These are phyloP conservation scores for Aspergillus panamensis DNA, from an alignment of 495 filamentous ascomycete species.

Conservation along the genomic window DNA sequence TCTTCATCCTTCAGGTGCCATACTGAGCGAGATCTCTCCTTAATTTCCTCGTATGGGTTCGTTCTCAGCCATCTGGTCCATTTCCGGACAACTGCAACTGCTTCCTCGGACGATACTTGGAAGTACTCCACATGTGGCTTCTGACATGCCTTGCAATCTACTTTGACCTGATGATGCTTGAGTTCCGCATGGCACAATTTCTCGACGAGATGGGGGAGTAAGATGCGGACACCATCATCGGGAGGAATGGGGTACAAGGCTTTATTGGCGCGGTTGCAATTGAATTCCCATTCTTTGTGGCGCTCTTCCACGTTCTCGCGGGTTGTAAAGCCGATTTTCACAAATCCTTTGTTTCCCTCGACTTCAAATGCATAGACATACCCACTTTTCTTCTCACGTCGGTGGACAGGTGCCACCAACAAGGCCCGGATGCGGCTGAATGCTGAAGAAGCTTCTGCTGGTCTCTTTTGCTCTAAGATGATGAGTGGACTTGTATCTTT, in stretches of 20 bases:
- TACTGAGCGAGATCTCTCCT: not conserved
- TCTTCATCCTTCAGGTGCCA: not conserved
- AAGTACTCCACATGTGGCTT: not conserved
- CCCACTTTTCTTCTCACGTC: not conserved
- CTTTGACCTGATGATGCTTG: not conserved
- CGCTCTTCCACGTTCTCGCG: not conserved
- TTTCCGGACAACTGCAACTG: not conserved
- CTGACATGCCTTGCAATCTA: not conserved
- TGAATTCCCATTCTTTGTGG: not conserved
- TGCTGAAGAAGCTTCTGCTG: not conserved
- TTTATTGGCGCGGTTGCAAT: not conserved
- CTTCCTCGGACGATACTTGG: not conserved
- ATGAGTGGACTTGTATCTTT: not conserved
- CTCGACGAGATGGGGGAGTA: not conserved
- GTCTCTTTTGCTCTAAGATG: not conserved
- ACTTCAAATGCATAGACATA: slow-evolving; percentile 2
- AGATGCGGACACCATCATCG: not conserved
- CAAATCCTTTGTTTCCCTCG: not conserved
- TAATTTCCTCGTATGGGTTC: not conserved
- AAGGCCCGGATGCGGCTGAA: not conserved
- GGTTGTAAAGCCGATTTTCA: not conserved
- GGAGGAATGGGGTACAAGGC: not conserved
- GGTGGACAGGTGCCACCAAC: not conserved
- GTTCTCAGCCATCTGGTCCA: not conserved
- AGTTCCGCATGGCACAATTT: not conserved